These are phyloP conservation scores for Beauveria rudraprayagi DNA, from an alignment of 2,329 filamentous ascomycete genomes.

Conservation along the genomic window DNA sequence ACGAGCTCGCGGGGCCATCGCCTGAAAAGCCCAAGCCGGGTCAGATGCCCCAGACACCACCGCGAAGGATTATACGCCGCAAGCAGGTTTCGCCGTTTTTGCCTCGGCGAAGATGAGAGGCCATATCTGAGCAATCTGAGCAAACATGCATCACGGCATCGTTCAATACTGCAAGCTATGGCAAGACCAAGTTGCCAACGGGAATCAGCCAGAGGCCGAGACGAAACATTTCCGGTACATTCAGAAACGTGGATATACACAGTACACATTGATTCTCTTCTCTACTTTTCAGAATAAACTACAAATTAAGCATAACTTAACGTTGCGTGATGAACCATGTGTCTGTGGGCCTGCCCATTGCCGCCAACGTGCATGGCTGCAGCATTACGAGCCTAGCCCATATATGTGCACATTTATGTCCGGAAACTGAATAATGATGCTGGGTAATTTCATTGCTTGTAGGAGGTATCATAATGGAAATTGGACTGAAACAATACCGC, in stretches of 20 bases:
- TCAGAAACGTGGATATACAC: not conserved
- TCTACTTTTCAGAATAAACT: not conserved
- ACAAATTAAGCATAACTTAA: not conserved
- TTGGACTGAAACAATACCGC: not conserved
- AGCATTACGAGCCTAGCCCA: too few species aligned
- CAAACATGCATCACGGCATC: not conserved
- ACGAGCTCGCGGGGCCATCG: not conserved
- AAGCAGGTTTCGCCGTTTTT: conserved; percentile 1
- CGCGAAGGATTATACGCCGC: conserved; percentile 1
- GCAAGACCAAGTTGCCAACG: not conserved
- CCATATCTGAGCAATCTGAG: not conserved
- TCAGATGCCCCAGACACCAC: not conserved
- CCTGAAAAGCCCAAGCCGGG: not conserved
- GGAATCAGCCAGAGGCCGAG: not conserved
- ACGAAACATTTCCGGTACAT: not conserved
- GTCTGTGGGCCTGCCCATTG: not conserved
- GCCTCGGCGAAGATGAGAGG: not conserved
- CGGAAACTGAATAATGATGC: not conserved
- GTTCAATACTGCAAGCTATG: not conserved
- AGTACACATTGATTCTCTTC: too few species aligned
- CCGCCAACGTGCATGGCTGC: not conserved
- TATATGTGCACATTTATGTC: too few species aligned
- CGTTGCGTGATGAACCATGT: not conserved
- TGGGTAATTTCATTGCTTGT: conserved; percentile 1
- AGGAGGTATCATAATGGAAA: conserved; percentile 4